Base-by-base conservation (phyloP, 2,329 filamentous ascomycete species). In the Claviceps purpurea region DNA sequence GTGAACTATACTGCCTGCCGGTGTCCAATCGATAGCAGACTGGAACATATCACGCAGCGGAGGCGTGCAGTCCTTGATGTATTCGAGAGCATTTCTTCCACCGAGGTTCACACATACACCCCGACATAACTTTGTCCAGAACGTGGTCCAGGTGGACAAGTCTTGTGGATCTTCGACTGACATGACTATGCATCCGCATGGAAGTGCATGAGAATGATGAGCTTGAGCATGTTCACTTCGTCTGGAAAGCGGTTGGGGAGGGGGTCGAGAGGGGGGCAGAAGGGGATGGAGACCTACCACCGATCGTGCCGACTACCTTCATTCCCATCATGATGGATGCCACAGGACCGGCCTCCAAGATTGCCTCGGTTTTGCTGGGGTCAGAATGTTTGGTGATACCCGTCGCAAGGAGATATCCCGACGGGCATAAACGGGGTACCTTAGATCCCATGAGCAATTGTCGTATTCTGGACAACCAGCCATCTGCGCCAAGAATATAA, bases 71-170 rank as follows among this genome's bases (percentile, higher is more conserved):
- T 55, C 51, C 46, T 60, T 61, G 50, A 68, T 51, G 44, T 63
- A 61, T 16, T 60, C 47, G 16, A 69, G 63, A 4, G 70, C 70
- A 18, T 66, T 64, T 46, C 64, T 60, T 26, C 68, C 70, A 3
- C 59, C 60, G 5, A 70, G 55, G 6, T 55, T 50, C 16, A 59
- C 51, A 2, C 55, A 39, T 8, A 60, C 56, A 20, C 60, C 62
- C 4, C 55, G 56, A 65, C 65, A 70, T 50, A 69, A 59, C 54
- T 66, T 67, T 52, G 64, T 55, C 65, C 65, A 68, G 38, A 65
- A 65, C 0, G 58, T 61, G n/a, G 62, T 63, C 65, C 65, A 69
- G 22, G 49, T 54, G 37, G 55, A 56, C 20, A 16, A 30, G 49
- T 66, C 58, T 16, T 57, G 48, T 1, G 61, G 56, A 20, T 62